Percentiles rank a stretch among this genome's conserved stretches.
These are phyloP conservation scores for Globisporangium irregulare DNA, from an alignment of 352 stramenopile species.

Conservation along the genomic window DNA sequence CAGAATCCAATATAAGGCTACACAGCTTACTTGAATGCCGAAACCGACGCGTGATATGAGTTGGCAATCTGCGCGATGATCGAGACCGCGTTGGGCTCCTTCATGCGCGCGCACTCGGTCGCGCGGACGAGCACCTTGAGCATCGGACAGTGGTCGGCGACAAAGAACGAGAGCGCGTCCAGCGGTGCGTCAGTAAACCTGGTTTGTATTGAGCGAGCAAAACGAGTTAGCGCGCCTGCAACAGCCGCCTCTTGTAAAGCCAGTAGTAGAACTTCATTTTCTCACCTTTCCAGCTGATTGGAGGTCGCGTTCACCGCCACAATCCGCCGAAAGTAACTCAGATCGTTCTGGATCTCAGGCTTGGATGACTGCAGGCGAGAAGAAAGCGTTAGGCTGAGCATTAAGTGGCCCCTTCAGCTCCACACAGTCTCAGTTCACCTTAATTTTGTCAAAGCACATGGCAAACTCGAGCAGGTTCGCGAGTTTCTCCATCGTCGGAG, in stretches of 20 bases:
- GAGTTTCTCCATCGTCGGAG: conserved; percentile 46
- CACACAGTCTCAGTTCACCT: conserved; percentile 14
- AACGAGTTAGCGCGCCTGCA: background rate
- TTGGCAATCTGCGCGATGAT: conserved; percentile 47
- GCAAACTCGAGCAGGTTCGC: conserved; percentile 52
- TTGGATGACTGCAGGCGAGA: conserved; percentile 23
- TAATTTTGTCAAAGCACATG: conserved; percentile 52
- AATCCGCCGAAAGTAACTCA: conserved; percentile 56
- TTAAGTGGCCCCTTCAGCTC: background rate
- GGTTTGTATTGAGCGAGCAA: background rate
- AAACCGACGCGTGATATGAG: conserved; percentile 35
- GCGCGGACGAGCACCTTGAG: conserved; percentile 47
- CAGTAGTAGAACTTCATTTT: background rate
- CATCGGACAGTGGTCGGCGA: conserved; percentile 59
- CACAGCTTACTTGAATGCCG: conserved; percentile 15
- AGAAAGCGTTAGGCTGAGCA: background rate
- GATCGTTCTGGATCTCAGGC: conserved; percentile 58
- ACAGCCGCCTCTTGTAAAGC: background rate
- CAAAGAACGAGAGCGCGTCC: conserved; percentile 60
- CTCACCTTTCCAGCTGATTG: conserved; percentile 53
- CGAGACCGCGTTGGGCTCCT: conserved; percentile 32
- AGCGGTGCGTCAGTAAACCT: conserved; percentile 40
- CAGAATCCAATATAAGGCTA: background rate
- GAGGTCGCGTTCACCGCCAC: conserved; percentile 30
- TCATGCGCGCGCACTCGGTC: conserved; percentile 33